Percentiles rank a stretch among this genome's conserved stretches.
Evolutionary conservation across 192 early-diverging fungal species (phyloP).

Genomic region (Neocallimastix lanati): DNA sequence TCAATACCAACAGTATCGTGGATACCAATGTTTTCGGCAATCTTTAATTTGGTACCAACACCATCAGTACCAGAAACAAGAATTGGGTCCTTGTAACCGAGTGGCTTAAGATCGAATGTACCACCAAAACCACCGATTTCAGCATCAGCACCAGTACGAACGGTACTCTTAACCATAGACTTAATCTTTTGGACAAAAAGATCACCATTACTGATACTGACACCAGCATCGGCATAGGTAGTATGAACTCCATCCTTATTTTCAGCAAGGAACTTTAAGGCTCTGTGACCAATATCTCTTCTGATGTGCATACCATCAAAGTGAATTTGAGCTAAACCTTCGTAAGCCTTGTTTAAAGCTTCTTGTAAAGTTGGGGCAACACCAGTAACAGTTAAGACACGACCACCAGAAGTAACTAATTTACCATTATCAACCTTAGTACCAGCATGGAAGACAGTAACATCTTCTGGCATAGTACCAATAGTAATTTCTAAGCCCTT

Average conservation of each 20-base stretch:
- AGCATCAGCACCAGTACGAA: constrained; percentile 79
- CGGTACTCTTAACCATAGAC: constrained; percentile 80
- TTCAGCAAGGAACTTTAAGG: constrained; percentile 17
- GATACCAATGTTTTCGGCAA: constrained; percentile 68
- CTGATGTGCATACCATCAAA: constrained; percentile 82
- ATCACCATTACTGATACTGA: constrained; percentile 92
- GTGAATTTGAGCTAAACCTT: constrained; percentile 33
- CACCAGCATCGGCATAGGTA: constrained; percentile 92
- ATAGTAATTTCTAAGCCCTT: constrained; percentile 66
- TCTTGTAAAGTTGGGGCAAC: constrained; percentile 47
- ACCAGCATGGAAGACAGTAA: constrained; percentile 83
- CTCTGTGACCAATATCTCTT: constrained; percentile 77
- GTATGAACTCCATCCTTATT: not conserved
- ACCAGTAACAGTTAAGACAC: constrained; percentile 84
- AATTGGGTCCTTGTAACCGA: constrained; percentile 82
- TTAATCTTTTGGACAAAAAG: constrained; percentile 88
- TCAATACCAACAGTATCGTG: constrained; percentile 90
- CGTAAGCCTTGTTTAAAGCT: constrained; percentile 68
- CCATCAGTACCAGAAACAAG: constrained; percentile 96
- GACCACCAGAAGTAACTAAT: constrained; percentile 77
- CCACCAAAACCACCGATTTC: constrained; percentile 98
- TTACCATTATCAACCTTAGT: constrained; percentile 37
- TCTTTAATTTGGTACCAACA: constrained; percentile 95
- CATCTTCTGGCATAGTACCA: constrained; percentile 15
- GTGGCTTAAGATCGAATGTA: constrained; percentile 84